Evolutionary conservation across 1,139 yeast species (phyloP).

Genomic region (Pichia sp.): DNA sequence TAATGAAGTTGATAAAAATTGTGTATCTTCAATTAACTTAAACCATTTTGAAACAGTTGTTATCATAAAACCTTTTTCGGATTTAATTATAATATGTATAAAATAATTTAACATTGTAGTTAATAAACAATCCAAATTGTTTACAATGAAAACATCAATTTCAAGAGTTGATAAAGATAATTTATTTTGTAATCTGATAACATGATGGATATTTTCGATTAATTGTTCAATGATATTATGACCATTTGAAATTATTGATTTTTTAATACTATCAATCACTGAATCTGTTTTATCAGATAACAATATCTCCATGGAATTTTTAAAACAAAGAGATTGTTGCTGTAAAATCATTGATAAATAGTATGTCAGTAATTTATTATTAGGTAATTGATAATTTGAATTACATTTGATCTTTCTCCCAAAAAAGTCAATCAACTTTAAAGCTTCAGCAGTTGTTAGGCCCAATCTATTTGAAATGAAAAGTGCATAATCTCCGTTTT

Average conservation of each 20-base stretch:
- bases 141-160: conserved; percentile 4
- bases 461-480: conserved; percentile 5
- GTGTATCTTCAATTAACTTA: conserved; percentile 39
- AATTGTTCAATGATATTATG: conserved; percentile 18
- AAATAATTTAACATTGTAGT: conserved; percentile 42
- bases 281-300: neutral
- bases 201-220: conserved; percentile 12
- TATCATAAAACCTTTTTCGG: conserved; percentile 28
- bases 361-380: neutral
- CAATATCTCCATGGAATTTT: neutral
- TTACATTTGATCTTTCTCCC: conserved; percentile 1
- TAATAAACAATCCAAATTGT: conserved; percentile 17
- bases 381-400: conserved; percentile 1
- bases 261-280: neutral
- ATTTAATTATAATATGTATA: conserved; percentile 35
- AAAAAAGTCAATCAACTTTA: conserved; percentile 2
- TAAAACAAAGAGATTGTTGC: conserved; percentile 7
- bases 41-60: conserved; percentile 50
- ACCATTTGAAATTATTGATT: conserved; percentile 12
- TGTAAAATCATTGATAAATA: conserved; percentile 7
- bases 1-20: conserved; percentile 30
- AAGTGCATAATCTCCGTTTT: conserved; percentile 1
- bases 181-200: conserved; percentile 1
- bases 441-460: neutral
- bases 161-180: neutral